Evolutionary conservation across 2,329 filamentous ascomycete species (phyloP).

Genomic region (Diplodia corticola): DNA sequence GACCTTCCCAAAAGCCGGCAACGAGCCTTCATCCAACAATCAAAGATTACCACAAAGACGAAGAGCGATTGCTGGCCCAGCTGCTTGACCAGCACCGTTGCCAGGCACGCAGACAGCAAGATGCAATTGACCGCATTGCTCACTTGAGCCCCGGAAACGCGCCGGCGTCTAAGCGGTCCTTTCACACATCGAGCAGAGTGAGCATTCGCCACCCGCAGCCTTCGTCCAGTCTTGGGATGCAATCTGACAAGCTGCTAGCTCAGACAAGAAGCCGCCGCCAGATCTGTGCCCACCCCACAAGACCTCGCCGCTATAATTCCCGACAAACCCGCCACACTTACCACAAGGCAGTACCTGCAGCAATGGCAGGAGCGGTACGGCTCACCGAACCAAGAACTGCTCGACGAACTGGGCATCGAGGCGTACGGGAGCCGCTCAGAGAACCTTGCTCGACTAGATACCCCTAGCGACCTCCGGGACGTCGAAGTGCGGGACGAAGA

Average conservation of each 20-base stretch:
- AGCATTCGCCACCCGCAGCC: not conserved
- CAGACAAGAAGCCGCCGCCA: not conserved
- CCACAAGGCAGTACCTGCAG: conserved; percentile 35
- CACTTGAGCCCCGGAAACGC: not conserved
- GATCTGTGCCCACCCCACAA: not conserved
- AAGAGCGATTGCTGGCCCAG: not conserved
- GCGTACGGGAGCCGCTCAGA: conserved; percentile 25
- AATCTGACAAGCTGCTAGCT: not conserved
- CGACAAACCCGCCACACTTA: not conserved
- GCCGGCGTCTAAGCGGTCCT: not conserved
- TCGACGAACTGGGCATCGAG: conserved; percentile 33
- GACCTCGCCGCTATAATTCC: not conserved
- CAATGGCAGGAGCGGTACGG: conserved; percentile 49
- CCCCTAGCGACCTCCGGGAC: not conserved
- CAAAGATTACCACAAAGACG: not conserved
- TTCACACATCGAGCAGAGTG: conserved; percentile 16
- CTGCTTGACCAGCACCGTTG: not conserved
- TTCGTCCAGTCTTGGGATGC: no score
- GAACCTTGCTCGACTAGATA: conserved; percentile 8
- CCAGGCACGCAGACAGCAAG: not conserved
- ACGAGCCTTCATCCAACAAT: not conserved
- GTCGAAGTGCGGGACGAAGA: not conserved
- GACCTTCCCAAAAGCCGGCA: not conserved
- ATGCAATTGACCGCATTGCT: not conserved
- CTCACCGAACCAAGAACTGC: conserved; percentile 32